A percentile compares a stretch with the other conserved stretches of the same genome.
Evolutionary conservation across 768 basidiomycete genomes (phyloP).

Genomic region (Mycena epipterygia): DNA sequence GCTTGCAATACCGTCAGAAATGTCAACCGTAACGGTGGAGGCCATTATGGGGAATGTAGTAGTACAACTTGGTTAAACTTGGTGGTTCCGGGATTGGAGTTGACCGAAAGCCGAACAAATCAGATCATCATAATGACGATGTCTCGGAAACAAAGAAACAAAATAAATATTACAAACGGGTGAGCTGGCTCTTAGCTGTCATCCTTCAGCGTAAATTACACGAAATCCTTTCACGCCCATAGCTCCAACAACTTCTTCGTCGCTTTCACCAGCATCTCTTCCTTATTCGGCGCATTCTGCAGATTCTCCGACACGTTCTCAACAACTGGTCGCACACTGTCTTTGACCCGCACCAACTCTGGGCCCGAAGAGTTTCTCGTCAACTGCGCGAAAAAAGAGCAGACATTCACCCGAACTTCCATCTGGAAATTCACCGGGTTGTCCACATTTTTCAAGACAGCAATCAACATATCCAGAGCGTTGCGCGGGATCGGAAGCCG

Average conservation of each 20-base stretch:
- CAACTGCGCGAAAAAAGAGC: constrained; percentile 77
- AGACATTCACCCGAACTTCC: constrained; percentile 84
- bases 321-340: constrained; percentile 62
- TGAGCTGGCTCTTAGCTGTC: too few relatives aligned
- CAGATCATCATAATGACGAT: too few relatives aligned
- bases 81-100: neutral
- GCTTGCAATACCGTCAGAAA: constrained; percentile 66
- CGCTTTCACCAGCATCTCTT: constrained; percentile 57
- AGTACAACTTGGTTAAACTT: too few relatives aligned
- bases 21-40: neutral
- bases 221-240: constrained; percentile 48
- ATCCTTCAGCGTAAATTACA: neutral
- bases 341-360: constrained; percentile 65
- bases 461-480: constrained; percentile 77
- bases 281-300: constrained; percentile 43
- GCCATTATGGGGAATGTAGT: constrained; percentile 3
- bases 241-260: constrained; percentile 56
- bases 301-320: constrained; percentile 59
- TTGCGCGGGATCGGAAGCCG: constrained; percentile 62
- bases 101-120: neutral
- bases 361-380: constrained; percentile 65
- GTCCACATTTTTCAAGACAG: constrained; percentile 70
- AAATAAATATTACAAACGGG: neutral
- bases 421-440: constrained; percentile 72
- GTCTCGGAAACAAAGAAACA: too few relatives aligned